phyloP scores from a whole-genome alignment of 208 protist species.

The Crithidia expoeki region DNA sequence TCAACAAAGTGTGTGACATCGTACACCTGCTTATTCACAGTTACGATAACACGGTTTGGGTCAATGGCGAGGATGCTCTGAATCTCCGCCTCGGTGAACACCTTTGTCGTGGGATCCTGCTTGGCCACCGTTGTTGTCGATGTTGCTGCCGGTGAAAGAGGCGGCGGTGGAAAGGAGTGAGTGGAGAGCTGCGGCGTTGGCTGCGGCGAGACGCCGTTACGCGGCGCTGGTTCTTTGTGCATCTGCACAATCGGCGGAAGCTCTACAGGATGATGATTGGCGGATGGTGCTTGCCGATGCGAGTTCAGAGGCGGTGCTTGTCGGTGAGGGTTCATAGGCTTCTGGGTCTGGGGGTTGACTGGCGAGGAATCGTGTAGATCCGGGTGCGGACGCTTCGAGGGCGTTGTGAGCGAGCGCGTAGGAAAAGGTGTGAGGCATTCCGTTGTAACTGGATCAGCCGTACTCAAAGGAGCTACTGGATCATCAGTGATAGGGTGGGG shows the following conservation, averaged over 20 bases:
- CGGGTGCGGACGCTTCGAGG: neutral
- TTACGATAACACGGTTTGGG: slow-evolving; percentile 31
- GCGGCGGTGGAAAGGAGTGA: neutral
- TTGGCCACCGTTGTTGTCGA: neutral
- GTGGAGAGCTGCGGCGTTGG: neutral
- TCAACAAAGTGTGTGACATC: slow-evolving; percentile 79
- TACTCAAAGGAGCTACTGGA: neutral
- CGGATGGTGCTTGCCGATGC: neutral
- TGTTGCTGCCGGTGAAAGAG: neutral
- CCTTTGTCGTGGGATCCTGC: neutral
- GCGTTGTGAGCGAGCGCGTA: neutral
- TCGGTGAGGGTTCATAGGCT: neutral
- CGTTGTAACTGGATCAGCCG: neutral
- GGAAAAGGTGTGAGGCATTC: neutral
- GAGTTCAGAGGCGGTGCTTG: neutral
- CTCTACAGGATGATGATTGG: neutral
- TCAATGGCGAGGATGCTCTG: slow-evolving; percentile 25
- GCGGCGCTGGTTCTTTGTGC: neutral
- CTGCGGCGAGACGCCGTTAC: neutral
- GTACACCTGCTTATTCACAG: slow-evolving; percentile 85
- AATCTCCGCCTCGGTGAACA: slow-evolving; percentile 24
- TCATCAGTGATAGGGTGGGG: neutral
- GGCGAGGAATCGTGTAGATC: neutral
- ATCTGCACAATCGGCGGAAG: slow-evolving; percentile 7
- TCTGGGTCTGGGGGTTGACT: neutral